Conservation (phyloP, 1,284 basidiomycete genomes). For the Tylopilus sp. region DNA sequence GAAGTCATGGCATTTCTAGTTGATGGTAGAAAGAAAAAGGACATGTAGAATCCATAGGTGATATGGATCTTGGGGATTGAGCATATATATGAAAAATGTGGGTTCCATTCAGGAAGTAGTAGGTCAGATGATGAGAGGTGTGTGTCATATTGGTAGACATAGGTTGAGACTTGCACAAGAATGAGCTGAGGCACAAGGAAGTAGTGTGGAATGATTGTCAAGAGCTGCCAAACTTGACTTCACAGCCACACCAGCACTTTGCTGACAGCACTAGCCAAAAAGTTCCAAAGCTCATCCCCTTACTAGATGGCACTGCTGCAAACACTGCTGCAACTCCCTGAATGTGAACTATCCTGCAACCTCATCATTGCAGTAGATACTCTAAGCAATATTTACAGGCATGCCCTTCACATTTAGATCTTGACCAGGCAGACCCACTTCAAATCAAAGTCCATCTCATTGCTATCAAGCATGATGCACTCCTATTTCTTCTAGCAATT, state of each 20-base stretch:
- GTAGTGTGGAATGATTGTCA: no score
- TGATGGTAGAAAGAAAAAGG: conserved; percentile 35
- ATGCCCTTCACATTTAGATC: background rate
- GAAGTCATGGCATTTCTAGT: conserved; percentile 35
- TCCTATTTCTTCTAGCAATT: background rate
- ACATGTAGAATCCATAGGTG: conserved; percentile 43
- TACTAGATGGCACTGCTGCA: background rate
- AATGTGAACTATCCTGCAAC: background rate
- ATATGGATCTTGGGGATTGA: conserved; percentile 26
- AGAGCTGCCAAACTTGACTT: no score
- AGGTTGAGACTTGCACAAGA: background rate
- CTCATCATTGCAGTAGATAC: background rate
- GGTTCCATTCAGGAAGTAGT: background rate
- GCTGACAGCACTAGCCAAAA: no score
- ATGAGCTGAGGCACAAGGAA: background rate
- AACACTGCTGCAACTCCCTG: background rate
- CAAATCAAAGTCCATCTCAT: background rate
- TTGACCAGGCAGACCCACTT: background rate
- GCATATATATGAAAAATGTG: conserved; percentile 18
- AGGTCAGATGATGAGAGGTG: background rate
- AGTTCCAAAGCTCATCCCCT: no score
- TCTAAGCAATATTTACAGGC: background rate
- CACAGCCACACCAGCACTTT: background rate
- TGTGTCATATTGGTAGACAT: background rate
- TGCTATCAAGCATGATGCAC: background rate